phyloP scores from a whole-genome alignment of 2,329 filamentous ascomycete genomes.

The Alternaria sp. region DNA sequence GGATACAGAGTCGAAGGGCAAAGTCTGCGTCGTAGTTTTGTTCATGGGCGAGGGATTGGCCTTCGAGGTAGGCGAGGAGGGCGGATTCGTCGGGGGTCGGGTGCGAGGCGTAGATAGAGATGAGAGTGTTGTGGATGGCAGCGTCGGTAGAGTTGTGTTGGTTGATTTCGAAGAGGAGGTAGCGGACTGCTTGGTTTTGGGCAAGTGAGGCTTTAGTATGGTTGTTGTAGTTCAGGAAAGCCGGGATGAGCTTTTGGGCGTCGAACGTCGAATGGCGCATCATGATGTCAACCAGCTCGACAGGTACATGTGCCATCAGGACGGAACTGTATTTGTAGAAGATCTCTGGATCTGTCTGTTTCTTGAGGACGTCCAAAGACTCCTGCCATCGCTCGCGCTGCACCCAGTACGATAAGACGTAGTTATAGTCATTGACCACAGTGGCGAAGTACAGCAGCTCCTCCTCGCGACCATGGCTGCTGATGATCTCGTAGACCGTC shows the following conservation, averaged over 20 bases:
- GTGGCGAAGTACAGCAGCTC: slow-evolving; percentile 93
- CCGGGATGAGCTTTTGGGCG: slow-evolving; percentile 88
- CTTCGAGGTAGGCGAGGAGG: slow-evolving; percentile 87
- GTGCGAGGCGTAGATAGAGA: slow-evolving; percentile 93
- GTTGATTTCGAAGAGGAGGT: slow-evolving; percentile 93
- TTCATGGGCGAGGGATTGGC: slow-evolving; percentile 77
- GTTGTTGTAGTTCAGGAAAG: slow-evolving; percentile 91
- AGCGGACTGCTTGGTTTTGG: slow-evolving; percentile 88
- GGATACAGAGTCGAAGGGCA: slow-evolving; percentile 92
- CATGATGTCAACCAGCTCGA: slow-evolving; percentile 91
- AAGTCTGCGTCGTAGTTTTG: slow-evolving; percentile 95
- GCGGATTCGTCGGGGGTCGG: slow-evolving; percentile 83
- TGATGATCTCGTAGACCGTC: slow-evolving; percentile 95
- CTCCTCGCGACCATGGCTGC: slow-evolving; percentile 91
- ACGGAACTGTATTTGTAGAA: slow-evolving; percentile 98
- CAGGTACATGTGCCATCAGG: slow-evolving; percentile 87
- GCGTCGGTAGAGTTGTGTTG: slow-evolving; percentile 80
- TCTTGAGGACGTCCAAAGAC: slow-evolving; percentile 86
- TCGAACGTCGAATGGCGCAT: slow-evolving; percentile 90
- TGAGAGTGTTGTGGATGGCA: slow-evolving; percentile 94
- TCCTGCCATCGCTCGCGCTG: slow-evolving; percentile 93
- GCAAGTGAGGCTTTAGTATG: slow-evolving; percentile 72
- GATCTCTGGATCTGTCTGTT: slow-evolving; percentile 88
- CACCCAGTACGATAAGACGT: slow-evolving; percentile 96
- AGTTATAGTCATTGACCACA: slow-evolving; percentile 89